These are phyloP conservation scores for Orbilia blumenaviensis DNA, from an alignment of 2,329 filamentous ascomycete species.

Conservation along the genomic window DNA sequence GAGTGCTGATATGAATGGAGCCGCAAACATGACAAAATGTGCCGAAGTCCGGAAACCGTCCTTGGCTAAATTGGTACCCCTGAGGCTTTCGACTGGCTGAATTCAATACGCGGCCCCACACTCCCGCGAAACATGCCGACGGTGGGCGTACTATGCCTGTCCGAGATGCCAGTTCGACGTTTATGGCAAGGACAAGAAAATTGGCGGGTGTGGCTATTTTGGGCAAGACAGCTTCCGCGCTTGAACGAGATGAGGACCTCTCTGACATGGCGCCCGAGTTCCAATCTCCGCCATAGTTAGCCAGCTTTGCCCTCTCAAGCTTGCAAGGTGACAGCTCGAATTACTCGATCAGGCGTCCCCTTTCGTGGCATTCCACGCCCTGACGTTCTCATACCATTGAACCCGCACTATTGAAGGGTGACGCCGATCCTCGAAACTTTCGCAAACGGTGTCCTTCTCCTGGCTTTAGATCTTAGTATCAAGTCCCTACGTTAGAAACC, in stretches of 20 bases:
- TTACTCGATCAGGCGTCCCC: constrained; percentile 19
- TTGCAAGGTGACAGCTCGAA: background rate
- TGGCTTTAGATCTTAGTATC: background rate
- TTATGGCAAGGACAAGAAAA: constrained; percentile 4
- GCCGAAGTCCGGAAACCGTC: background rate
- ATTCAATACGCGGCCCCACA: constrained; percentile 27
- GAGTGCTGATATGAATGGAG: background rate
- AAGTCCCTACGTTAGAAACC: background rate
- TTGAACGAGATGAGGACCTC: background rate
- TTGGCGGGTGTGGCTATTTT: constrained; percentile 36
- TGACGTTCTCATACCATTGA: background rate
- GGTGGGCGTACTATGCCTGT: constrained; percentile 1
- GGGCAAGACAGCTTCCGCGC: constrained; percentile 6
- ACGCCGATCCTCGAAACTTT: constrained; percentile 16
- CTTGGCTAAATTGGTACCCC: constrained; percentile 30
- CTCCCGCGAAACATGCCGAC: constrained; percentile 24
- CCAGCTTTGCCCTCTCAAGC: background rate
- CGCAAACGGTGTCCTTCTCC: constrained; percentile 30
- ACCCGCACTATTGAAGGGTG: background rate
- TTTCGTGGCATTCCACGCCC: background rate
- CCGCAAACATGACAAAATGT: background rate
- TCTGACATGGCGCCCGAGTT: background rate
- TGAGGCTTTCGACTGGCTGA: constrained; percentile 17
- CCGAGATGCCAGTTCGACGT: constrained; percentile 16
- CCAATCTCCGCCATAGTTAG: background rate